These are phyloP conservation scores for Arctostaphylos glauca DNA, from an alignment of 148 eudicot genomes.

Conservation along the genomic window DNA sequence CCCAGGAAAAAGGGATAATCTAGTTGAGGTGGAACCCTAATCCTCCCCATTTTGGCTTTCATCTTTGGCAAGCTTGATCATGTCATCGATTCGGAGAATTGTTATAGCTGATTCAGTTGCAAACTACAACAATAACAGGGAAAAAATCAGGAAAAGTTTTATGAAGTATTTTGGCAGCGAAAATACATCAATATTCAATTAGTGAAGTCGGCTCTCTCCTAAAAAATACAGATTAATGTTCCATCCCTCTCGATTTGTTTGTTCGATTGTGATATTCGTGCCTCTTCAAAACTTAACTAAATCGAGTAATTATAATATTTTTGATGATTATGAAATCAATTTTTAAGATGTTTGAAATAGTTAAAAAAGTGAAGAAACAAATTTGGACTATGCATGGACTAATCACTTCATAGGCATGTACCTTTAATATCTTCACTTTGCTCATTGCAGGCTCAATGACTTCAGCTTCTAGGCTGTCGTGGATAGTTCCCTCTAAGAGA, in stretches of 20 bases:
- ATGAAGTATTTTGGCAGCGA: neutral
- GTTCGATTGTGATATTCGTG: too few species aligned
- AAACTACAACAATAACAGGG: neutral
- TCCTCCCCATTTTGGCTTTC: slow-evolving; percentile 58
- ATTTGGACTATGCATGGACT: neutral
- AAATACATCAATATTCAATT: neutral
- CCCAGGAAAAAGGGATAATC: too few species aligned
- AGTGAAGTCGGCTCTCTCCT: neutral
- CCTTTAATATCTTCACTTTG: slow-evolving; percentile 96
- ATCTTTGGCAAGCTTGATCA: slow-evolving; percentile 90
- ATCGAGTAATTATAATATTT: too few species aligned
- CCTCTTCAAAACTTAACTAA: too few species aligned
- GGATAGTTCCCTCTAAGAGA: slow-evolving; percentile 67
- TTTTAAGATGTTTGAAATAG: too few species aligned
- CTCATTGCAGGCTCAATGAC: slow-evolving; percentile 98
- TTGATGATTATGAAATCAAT: too few species aligned
- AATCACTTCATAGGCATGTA: slow-evolving; percentile 12
- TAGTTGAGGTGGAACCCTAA: neutral
- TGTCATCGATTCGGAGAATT: slow-evolving; percentile 90
- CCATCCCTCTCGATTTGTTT: too few species aligned
- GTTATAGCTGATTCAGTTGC: slow-evolving; percentile 81
- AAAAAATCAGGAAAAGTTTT: neutral
- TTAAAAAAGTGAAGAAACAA: too few species aligned
- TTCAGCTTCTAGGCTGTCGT: slow-evolving; percentile 91
- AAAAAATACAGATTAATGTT: neutral